Conservation (phyloP, 495 filamentous ascomycete species). For the Extremus antarcticus region DNA sequence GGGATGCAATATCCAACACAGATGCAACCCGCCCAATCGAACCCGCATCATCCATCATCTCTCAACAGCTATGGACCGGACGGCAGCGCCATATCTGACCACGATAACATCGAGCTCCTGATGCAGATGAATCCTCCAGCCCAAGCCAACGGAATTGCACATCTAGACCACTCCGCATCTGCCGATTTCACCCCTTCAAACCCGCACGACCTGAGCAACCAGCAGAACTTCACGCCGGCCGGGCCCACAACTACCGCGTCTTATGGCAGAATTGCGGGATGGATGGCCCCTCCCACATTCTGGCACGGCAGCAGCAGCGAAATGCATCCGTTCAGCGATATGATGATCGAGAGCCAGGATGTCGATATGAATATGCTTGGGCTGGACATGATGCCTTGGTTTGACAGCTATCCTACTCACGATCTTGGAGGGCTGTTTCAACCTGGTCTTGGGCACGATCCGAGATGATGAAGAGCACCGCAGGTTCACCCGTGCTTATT, state of each 20-base stretch:
- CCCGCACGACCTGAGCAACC: too few species aligned
- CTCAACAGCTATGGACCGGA: neutral
- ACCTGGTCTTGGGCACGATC: too few species aligned
- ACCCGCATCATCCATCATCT: neutral
- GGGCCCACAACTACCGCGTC: neutral
- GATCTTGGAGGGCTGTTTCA: neutral
- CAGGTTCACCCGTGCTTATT: too few species aligned
- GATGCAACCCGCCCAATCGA: neutral
- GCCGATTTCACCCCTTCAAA: neutral
- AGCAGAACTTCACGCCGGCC: neutral
- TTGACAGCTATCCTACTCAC: conserved; percentile 30
- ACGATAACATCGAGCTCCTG: neutral
- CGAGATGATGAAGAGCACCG: too few species aligned
- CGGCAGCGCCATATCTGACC: neutral
- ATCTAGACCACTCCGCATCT: neutral
- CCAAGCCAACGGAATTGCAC: neutral
- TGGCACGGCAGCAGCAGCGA: neutral
- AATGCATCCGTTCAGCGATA: conserved; percentile 33
- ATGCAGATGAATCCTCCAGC: neutral
- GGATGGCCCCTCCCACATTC: neutral
- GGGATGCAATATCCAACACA: neutral
- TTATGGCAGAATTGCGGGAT: neutral
- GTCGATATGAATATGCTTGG: conserved; percentile 49
- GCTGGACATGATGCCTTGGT: conserved; percentile 50
- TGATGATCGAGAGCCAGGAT: conserved; percentile 62